Evolutionary conservation across 768 basidiomycete species (phyloP).

Genomic region (Lactarius deliciosus): DNA sequence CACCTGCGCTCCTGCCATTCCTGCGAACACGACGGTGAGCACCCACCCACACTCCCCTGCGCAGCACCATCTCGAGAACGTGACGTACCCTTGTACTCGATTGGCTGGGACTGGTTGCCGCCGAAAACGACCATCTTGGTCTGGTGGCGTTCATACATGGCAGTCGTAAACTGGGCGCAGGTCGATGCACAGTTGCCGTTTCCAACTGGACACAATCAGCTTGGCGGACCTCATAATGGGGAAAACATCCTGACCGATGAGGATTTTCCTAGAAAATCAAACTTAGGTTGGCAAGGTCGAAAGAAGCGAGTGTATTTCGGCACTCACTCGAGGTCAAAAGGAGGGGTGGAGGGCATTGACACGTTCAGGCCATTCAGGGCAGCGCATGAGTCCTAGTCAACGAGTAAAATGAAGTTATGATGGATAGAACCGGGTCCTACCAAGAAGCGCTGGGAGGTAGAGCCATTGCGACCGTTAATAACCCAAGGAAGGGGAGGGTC

Average conservation of each 20-base stretch:
- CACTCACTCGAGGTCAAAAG: constrained; percentile 25
- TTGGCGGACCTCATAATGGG: background rate
- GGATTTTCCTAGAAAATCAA: constrained; percentile 12
- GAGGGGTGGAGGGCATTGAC: constrained; percentile 2
- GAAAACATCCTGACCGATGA: constrained; percentile 11
- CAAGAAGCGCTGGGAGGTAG: constrained; percentile 37
- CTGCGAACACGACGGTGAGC: background rate
- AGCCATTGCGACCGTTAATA: constrained; percentile 35
- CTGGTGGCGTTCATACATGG: constrained; percentile 51
- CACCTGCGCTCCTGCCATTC: constrained; percentile 21
- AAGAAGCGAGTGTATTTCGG: background rate
- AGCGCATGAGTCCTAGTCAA: constrained; percentile 37
- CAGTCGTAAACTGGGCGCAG: constrained; percentile 55
- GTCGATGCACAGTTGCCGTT: constrained; percentile 49
- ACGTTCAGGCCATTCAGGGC: constrained; percentile 33
- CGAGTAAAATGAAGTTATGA: background rate
- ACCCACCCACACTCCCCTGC: background rate
- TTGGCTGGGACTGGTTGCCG: constrained; percentile 45
- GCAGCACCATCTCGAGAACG: background rate
- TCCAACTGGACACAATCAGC: constrained; percentile 9
- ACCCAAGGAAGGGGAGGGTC: constrained; percentile 32
- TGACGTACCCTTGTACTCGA: constrained; percentile 47
- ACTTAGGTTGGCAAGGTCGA: background rate
- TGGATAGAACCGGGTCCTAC: constrained; percentile 28
- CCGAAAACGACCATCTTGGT: constrained; percentile 53